Evolutionary conservation across 352 stramenopile genomes (phyloP), one percentile per base, ranked within the genome.

Genomic region (Phytophthora aleatoria): DNA sequence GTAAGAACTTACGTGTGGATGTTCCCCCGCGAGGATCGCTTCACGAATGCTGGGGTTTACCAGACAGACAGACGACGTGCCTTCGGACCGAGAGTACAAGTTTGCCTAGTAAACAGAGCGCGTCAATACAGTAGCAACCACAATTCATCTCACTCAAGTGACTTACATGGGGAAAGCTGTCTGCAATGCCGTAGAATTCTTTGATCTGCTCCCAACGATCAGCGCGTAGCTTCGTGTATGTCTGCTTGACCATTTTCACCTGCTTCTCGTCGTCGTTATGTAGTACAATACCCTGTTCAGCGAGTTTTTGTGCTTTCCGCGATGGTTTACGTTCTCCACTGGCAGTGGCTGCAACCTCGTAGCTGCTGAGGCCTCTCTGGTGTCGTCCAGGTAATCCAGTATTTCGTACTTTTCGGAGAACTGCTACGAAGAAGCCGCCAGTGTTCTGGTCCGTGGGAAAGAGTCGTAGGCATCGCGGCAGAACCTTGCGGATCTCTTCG

Each of bases 401-500:
- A 20, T 50, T 50, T 3, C 27, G 43, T 10, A 67, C 53, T 60
- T 98, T 98, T 31, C 86, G 69, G 27, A 99, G 76, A 7, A 99
- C 78, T 20, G 92, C 91, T 13, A 99, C 84, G 71, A 99, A 99
- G 73, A 99, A 99, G 15, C 97, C 97, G 30, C 97, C 97, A 1
- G 96, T 98, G 71, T 99, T 94, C 52, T 99, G 89, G 74, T 99
- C 96, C 20, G 98, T 98, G 4, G 98, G 98, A 48, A 99, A 90
- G 36, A 99, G 83, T 5, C 97, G 85, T 67, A 97, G 80, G 41
- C 70, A 77, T 13, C 66, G 66, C 27, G 10, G n/a, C 27, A 74
- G 63, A 43, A 58, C 28, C 5, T 63, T 43, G 9, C 65, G 61
- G 35, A 57, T 38, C 62, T 92, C 98, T 30, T 96, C 61, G 27